These are phyloP conservation scores for Prunella vulgaris DNA, from an alignment of 257 asterid genomes.

Conservation along the genomic window DNA sequence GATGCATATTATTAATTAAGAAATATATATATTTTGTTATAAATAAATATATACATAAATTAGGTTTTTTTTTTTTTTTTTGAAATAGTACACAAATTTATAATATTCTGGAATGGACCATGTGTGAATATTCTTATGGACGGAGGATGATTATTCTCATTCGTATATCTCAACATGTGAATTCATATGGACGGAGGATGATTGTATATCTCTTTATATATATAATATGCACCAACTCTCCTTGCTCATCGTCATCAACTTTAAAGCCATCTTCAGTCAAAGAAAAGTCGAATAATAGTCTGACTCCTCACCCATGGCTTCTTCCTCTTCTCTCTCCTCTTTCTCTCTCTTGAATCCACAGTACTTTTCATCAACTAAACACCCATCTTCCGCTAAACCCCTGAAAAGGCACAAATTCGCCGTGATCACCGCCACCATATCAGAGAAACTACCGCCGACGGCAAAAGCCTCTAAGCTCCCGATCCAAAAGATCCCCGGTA, in stretches of 20 bases:
- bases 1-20: too few relatives aligned
- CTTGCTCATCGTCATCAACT: not conserved
- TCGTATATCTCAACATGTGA: not conserved
- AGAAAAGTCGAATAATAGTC: too few relatives aligned
- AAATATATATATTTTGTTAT: too few relatives aligned
- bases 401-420: not conserved
- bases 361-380: constrained; percentile 10
- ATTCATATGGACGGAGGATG: too few relatives aligned
- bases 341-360: constrained; percentile 13
- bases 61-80: too few relatives aligned
- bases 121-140: too few relatives aligned
- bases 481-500: constrained; percentile 59
- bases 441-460: constrained; percentile 34
- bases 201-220: too few relatives aligned
- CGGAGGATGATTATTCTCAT: too few relatives aligned
- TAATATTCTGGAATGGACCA: too few relatives aligned
- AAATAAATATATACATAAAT: too few relatives aligned
- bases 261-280: not conserved
- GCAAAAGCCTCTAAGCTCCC: constrained; percentile 31
- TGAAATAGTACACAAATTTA: too few relatives aligned
- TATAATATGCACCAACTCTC: not conserved
- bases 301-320: too few relatives aligned
- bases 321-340: constrained; percentile 1
- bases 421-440: constrained; percentile 34
- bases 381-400: not conserved